Evolutionary conservation across 345 rosid species (phyloP), one percentile per base, ranked within the genome.

Genomic region (Citrus unshiu): DNA sequence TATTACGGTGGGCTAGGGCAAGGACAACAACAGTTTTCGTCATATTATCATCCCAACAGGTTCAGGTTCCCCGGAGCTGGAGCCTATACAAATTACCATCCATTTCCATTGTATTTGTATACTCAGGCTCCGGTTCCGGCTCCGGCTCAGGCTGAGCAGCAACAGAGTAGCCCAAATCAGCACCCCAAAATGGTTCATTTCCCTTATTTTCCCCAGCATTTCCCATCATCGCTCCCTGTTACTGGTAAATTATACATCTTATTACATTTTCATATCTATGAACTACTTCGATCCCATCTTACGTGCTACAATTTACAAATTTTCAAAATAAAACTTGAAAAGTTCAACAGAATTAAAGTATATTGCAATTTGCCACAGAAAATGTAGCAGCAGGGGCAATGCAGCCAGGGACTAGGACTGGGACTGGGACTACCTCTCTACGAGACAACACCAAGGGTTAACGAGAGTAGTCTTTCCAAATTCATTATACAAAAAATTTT

Each of bases 21-120:
- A 43, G 49, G 34, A 3, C 68, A 64, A 30, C 91, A 89, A 37
- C 87, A 86, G 66, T 59, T 72, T 58, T 70, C 86, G 27, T 71
- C 90, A 25, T 87, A 83, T 68, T 85, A 84, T 72, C 29, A 79
- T 16, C 24, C 81, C 25, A 40, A 12, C 51, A 46, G 18, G 51
- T 46, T 13, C 51, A 46, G 68, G 37, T 61, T 25, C 43, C 77
- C 68, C 51, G 51, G 51, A 46, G 51, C 4, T 14, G 77, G 37
- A 74, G 57, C 62, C 2, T 74, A 74, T 56, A 34, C 27, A 60
- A 74, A 74, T 74, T 60, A 39, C 67, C 19, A 74, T 74, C 77
- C 77, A 61, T 74, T 72, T 56, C 58, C 51, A 46, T 46, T 46
- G 51, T 3, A 16, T 46, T 12, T 46, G 51, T 46, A 13, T 13